Evolutionary conservation across 768 basidiomycete species (phyloP).

Genomic region (Lyophyllum semitale): DNA sequence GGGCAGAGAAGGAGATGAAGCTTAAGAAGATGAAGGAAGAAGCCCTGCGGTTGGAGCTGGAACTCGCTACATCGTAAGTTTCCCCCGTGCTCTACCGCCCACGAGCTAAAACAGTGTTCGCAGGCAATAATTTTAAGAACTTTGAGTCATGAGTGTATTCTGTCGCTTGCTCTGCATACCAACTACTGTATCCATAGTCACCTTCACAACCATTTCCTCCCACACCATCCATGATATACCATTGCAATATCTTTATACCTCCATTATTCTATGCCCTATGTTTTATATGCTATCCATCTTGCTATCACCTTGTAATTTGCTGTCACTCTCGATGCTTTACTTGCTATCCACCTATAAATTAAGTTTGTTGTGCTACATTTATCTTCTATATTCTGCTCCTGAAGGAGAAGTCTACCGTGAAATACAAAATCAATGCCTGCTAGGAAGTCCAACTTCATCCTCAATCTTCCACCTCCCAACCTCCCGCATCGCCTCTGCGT

Average conservation of each 20-base stretch:
- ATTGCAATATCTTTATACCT: constrained; percentile 10
- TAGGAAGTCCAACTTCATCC: constrained; percentile 62
- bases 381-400: background rate
- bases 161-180: background rate
- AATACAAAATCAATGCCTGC: constrained; percentile 50
- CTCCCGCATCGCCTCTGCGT: constrained; percentile 81
- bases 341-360: background rate
- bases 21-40: constrained; percentile 34
- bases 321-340: too few relatives aligned
- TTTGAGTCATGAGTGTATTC: background rate
- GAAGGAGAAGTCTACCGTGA: background rate
- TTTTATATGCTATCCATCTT: too few relatives aligned
- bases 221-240: background rate
- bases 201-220: background rate
- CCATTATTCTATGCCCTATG: constrained; percentile 5
- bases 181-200: constrained; percentile 14
- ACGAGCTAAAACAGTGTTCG: too few relatives aligned
- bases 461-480: constrained; percentile 90
- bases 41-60: constrained; percentile 31
- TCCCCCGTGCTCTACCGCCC: background rate
- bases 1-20: constrained; percentile 31
- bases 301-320: too few relatives aligned
- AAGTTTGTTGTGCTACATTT: background rate
- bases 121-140: background rate
- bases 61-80: constrained; percentile 23